Evolutionary conservation across 2,329 filamentous ascomycete genomes (phyloP).

Genomic region (Neurospora sp.): DNA sequence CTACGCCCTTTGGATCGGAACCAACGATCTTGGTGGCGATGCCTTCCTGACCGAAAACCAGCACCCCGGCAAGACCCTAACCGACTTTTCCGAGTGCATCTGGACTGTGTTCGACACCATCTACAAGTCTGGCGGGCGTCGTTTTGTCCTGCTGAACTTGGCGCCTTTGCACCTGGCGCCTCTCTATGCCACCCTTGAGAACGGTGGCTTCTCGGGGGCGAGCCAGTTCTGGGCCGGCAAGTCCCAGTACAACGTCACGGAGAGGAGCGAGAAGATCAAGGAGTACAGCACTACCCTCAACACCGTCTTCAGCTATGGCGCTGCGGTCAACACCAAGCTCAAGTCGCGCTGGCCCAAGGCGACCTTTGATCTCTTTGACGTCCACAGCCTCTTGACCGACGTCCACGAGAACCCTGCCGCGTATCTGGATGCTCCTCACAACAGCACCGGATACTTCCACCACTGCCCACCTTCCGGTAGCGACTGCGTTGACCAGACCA

Average conservation of each 20-base stretch:
- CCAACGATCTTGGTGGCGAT: slow-evolving; percentile 62
- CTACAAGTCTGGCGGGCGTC: slow-evolving; percentile 56
- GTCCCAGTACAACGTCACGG: slow-evolving; percentile 35
- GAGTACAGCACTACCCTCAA: slow-evolving; percentile 42
- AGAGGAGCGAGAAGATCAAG: slow-evolving; percentile 36
- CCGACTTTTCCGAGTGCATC: slow-evolving; percentile 58
- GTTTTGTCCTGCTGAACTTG: slow-evolving; percentile 63
- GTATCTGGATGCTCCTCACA: slow-evolving; percentile 55
- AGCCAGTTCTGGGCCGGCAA: slow-evolving; percentile 38
- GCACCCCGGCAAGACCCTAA: slow-evolving; percentile 46
- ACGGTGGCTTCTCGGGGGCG: slow-evolving; percentile 29
- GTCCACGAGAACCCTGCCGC: slow-evolving; percentile 49
- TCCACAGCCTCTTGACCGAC: slow-evolving; percentile 54
- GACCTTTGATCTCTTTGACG: slow-evolving; percentile 56
- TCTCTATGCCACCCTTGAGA: slow-evolving; percentile 45
- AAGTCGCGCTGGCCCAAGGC: slow-evolving; percentile 45
- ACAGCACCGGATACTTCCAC: slow-evolving; percentile 49
- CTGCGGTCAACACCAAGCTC: slow-evolving; percentile 34
- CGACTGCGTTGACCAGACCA: slow-evolving; percentile 28
- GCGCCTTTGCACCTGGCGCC: slow-evolving; percentile 59
- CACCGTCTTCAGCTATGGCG: slow-evolving; percentile 38
- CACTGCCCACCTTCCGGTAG: slow-evolving; percentile 34
- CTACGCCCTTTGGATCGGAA: slow-evolving; percentile 72
- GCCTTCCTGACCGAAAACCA: slow-evolving; percentile 60
- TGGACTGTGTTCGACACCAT: slow-evolving; percentile 53